Conservation (phyloP, 805 yeast genomes). For the Lachancea quebecensis region DNA sequence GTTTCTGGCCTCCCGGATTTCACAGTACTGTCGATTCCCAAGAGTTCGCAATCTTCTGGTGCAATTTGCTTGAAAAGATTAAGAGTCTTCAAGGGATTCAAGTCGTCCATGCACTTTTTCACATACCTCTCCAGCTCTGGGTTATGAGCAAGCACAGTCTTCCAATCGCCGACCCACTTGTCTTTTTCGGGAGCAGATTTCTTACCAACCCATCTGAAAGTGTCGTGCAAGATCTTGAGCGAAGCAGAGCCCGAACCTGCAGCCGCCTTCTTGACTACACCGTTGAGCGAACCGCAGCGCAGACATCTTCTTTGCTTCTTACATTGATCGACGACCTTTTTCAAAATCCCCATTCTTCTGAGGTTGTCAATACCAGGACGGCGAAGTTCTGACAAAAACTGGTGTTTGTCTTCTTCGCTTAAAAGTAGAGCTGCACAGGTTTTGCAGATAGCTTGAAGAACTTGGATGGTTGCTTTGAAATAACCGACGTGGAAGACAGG, state of each 20-base stretch:
- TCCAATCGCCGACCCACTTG: conserved; percentile 83
- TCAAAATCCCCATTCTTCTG: conserved; percentile 83
- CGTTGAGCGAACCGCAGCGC: conserved; percentile 81
- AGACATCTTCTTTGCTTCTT: conserved; percentile 91
- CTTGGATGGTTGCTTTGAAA: conserved; percentile 83
- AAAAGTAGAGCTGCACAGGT: conserved; percentile 73
- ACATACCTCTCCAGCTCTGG: conserved; percentile 87
- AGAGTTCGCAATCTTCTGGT: conserved; percentile 83
- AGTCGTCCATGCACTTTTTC: conserved; percentile 84
- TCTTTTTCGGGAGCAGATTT: conserved; percentile 77
- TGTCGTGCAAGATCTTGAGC: conserved; percentile 88
- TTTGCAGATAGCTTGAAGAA: conserved; percentile 87
- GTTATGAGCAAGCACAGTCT: conserved; percentile 60
- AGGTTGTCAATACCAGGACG: conserved; percentile 85
- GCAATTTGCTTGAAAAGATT: conserved; percentile 79
- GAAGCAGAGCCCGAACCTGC: conserved; percentile 91
- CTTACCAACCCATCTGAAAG: conserved; percentile 93
- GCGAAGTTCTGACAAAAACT: conserved; percentile 69
- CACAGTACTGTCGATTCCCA: conserved; percentile 76
- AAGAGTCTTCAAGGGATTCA: conserved; percentile 85
- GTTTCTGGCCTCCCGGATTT: conserved; percentile 91
- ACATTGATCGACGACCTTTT: conserved; percentile 82
- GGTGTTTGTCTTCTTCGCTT: conserved; percentile 63
- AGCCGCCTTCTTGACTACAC: conserved; percentile 95
- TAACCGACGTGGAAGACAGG: conserved; percentile 98